A percentile compares a stretch with the other conserved stretches of the same genome.
phyloP scores from a whole-genome alignment of 2,329 filamentous ascomycete genomes.

The Plenodomus biglobosus region DNA sequence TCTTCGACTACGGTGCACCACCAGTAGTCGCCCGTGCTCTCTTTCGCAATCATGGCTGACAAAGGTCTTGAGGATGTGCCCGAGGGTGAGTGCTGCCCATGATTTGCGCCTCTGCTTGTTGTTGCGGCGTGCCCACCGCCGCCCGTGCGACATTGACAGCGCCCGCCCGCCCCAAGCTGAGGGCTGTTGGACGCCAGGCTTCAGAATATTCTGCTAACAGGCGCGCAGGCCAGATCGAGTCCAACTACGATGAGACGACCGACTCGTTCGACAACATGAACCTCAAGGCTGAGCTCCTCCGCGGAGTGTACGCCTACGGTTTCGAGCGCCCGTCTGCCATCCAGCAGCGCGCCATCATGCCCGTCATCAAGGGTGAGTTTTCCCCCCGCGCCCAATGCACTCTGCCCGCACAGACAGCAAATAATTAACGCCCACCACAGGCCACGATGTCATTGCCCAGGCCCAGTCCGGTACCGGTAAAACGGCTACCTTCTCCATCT shows the following conservation, averaged over 20 bases:
- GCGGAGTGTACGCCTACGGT: constrained; percentile 99
- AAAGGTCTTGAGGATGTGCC: constrained; percentile 98
- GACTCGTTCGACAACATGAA: constrained; percentile 99
- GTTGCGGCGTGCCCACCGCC: constrained; percentile 4
- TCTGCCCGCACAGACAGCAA: constrained; percentile 5
- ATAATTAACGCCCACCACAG: constrained; percentile 44
- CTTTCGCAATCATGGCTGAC: constrained; percentile 94
- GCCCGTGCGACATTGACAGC: too few relatives aligned
- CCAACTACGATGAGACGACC: constrained; percentile 99
- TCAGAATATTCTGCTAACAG: constrained; percentile 17
- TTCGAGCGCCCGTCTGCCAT: constrained; percentile 99
- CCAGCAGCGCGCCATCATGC: constrained; percentile 99
- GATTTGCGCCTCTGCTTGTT: constrained; percentile 9
- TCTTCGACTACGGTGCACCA: constrained; percentile 54
- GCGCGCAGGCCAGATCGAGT: constrained; percentile 91
- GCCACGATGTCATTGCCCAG: constrained; percentile 99
- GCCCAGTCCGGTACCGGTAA: constrained; percentile 99
- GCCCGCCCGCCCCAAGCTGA: too few relatives aligned
- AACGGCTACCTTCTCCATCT: constrained; percentile 99
- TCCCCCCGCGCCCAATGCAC: constrained; percentile 1
- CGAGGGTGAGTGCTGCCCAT: constrained; percentile 70
- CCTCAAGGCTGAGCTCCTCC: constrained; percentile 94
- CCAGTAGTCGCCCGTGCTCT: constrained; percentile 64
- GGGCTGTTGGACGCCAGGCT: too few relatives aligned
- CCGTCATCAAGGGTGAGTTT: constrained; percentile 93